Conservation (phyloP, 192 early-diverging fungal species). For the Backusella tuberculispora region DNA sequence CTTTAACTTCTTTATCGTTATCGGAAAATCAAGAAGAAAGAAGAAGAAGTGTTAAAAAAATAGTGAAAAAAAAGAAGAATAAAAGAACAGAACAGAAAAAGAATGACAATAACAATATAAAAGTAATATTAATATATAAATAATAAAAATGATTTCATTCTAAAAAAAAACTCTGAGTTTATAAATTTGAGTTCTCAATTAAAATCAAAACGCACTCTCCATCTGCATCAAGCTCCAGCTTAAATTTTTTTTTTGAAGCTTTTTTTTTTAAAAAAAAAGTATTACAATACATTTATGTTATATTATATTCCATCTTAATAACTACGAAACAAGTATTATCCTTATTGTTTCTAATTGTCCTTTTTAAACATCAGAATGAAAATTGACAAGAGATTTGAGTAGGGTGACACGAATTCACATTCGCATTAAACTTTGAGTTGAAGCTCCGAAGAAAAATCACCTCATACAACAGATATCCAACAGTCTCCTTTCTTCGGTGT, state of each 20-base stretch:
- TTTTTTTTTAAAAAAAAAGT: slow-evolving; percentile 26
- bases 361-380: neutral
- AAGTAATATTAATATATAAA: neutral
- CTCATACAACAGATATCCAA: slow-evolving; percentile 3
- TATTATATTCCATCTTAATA: neutral
- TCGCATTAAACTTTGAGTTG: slow-evolving; percentile 1
- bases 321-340: slow-evolving; percentile 1
- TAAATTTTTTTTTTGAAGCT: slow-evolving; percentile 31
- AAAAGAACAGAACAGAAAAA: too few species aligned
- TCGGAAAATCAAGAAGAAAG: neutral
- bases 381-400: slow-evolving; percentile 7
- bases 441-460: slow-evolving; percentile 11
- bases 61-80: neutral
- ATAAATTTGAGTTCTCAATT: slow-evolving; percentile 2
- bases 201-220: neutral
- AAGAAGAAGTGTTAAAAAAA: neutral
- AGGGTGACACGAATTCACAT: slow-evolving; percentile 5
- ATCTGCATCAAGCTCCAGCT: slow-evolving; percentile 5
- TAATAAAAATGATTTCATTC: neutral
- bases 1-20: neutral
- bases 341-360: neutral
- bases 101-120: too few species aligned
- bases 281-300: neutral
- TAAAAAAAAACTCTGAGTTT: neutral
- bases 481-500: slow-evolving; percentile 10